Evolutionary conservation across 495 filamentous ascomycete species (phyloP).

Genomic region (Aspergillus cavernicola): DNA sequence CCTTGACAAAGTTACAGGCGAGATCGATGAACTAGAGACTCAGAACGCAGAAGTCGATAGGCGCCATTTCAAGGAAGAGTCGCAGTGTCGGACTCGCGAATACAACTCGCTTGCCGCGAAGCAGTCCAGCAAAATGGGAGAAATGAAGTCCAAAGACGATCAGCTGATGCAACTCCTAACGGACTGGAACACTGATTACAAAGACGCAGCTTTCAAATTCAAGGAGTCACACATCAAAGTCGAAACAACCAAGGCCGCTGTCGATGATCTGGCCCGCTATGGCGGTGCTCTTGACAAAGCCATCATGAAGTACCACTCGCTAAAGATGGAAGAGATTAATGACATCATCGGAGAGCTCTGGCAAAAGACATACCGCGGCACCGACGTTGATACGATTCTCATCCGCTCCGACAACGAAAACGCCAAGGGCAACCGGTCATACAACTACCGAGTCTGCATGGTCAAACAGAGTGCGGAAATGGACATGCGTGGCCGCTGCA

Average conservation of each 20-base stretch:
- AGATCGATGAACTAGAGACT: conserved; percentile 73
- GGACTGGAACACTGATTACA: conserved; percentile 85
- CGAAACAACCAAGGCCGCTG: conserved; percentile 86
- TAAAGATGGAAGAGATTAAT: conserved; percentile 99
- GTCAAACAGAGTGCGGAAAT: conserved; percentile 95
- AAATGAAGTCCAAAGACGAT: conserved; percentile 77
- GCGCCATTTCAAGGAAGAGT: conserved; percentile 67
- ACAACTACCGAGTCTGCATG: conserved; percentile 99
- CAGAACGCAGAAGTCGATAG: conserved; percentile 82
- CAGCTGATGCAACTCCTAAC: conserved; percentile 62
- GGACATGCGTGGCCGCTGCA: conserved; percentile 99
- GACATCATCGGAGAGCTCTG: conserved; percentile 91
- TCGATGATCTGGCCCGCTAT: conserved; percentile 84
- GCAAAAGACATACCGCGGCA: conserved; percentile 95
- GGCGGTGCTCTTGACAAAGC: conserved; percentile 80
- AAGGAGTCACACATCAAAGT: conserved; percentile 87
- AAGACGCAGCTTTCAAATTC: conserved; percentile 76
- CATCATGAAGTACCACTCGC: conserved; percentile 90
- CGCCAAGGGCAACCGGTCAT: conserved; percentile 70
- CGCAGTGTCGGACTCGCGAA: conserved; percentile 55
- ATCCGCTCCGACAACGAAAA: conserved; percentile 86
- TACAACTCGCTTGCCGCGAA: conserved; percentile 59
- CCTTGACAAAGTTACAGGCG: conserved; percentile 58
- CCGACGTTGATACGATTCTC: conserved; percentile 94
- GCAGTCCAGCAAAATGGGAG: conserved; percentile 61